A percentile compares a stretch with the other conserved stretches of the same genome.
phyloP scores from a whole-genome alignment of 2,329 filamentous ascomycete genomes.

The Golovinomyces cichoracearum region DNA sequence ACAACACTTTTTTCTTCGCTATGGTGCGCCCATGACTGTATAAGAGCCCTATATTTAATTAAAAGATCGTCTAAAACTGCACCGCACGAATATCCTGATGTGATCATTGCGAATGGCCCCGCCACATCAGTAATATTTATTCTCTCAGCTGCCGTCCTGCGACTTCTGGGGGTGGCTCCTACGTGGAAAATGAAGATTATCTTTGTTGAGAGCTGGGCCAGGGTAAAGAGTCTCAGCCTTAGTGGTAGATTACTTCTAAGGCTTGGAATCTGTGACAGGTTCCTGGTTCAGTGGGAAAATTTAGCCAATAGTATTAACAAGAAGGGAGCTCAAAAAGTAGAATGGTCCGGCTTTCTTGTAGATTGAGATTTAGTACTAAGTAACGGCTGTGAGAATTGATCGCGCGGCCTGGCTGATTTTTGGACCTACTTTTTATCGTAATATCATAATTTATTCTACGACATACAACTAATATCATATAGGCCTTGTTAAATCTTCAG shows the following conservation, averaged over 20 bases:
- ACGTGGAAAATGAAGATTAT: constrained; percentile 42
- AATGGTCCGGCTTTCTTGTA: constrained; percentile 15
- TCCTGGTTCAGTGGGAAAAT: constrained; percentile 57
- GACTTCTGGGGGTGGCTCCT: constrained; percentile 22
- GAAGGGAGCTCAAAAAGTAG: constrained; percentile 8
- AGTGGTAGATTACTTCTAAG: constrained; percentile 52
- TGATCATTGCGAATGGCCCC: constrained; percentile 70
- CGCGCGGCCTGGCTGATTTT: too few species aligned
- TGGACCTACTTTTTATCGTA: not conserved
- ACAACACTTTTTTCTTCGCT: constrained; percentile 47
- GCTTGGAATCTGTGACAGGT: constrained; percentile 41
- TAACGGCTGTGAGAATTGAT: too few species aligned
- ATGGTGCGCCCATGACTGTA: constrained; percentile 35
- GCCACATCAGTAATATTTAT: constrained; percentile 62
- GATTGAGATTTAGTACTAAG: constrained; percentile 6
- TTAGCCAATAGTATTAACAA: constrained; percentile 11
- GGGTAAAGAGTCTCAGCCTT: constrained; percentile 57
- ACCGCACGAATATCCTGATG: constrained; percentile 31
- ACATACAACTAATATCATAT: too few species aligned
- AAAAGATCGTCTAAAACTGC: constrained; percentile 11
- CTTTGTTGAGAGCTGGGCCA: constrained; percentile 82
- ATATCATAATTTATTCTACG: too few species aligned
- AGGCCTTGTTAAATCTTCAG: too few species aligned
- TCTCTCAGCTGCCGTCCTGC: constrained; percentile 27
- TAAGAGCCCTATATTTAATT: constrained; percentile 24